Evolutionary conservation across 2,329 filamentous ascomycete species (phyloP).

Genomic region (Penicillium sp.): DNA sequence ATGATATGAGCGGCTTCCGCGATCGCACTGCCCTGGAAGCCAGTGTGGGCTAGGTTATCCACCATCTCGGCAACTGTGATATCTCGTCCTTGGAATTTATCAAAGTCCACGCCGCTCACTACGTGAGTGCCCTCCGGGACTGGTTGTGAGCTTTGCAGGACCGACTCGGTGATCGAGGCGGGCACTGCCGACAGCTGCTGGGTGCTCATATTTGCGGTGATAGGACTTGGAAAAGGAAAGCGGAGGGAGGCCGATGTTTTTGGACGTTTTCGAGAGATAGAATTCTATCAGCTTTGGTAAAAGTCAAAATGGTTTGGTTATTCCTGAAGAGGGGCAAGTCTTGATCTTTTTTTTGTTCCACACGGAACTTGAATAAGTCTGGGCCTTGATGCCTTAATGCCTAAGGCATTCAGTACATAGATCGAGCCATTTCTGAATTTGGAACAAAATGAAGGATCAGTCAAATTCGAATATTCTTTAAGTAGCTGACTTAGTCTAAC

Average conservation of each 20-base stretch:
- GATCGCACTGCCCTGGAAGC: slow-evolving; percentile 75
- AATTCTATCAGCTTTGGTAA: neutral
- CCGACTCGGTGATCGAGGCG: slow-evolving; percentile 67
- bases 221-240: neutral
- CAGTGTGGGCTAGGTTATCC: slow-evolving; percentile 78
- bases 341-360: slow-evolving; percentile 13
- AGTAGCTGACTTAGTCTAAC: no score
- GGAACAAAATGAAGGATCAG: neutral
- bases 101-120: slow-evolving; percentile 90
- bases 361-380: slow-evolving; percentile 10
- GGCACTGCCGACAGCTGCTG: slow-evolving; percentile 47
- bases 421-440: no score
- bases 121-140: slow-evolving; percentile 73
- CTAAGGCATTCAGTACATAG: neutral
- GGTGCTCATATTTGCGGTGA: slow-evolving; percentile 14
- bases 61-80: slow-evolving; percentile 85
- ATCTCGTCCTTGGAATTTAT: slow-evolving; percentile 64
- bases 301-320: neutral
- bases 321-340: slow-evolving; percentile 4
- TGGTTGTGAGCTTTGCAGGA: slow-evolving; percentile 77
- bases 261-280: neutral
- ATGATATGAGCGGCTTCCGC: slow-evolving; percentile 87
- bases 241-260: neutral
- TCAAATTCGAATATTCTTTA: no score
- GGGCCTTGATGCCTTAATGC: neutral